Percentiles rank a stretch among this genome's conserved stretches.
Conservation (phyloP, 192 early-diverging fungal genomes). For the Gryganskiella cystojenkinii region DNA sequence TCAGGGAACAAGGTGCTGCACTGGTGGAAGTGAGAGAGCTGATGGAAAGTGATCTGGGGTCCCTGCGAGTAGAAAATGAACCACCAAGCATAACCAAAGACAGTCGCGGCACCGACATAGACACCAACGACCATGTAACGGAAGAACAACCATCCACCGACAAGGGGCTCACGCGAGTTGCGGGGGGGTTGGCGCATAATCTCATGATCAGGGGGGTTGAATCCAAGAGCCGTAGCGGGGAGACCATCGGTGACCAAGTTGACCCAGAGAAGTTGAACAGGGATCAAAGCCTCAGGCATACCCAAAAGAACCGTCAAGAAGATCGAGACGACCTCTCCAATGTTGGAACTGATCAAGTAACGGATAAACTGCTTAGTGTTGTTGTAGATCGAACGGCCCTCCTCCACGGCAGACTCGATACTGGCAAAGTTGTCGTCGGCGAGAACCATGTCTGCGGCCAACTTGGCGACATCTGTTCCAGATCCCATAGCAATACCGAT, state of each 20-base stretch:
- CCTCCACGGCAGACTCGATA: slow-evolving; percentile 96
- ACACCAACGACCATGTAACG: slow-evolving; percentile 93
- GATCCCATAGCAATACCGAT: slow-evolving; percentile 99
- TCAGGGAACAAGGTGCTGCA: slow-evolving; percentile 89
- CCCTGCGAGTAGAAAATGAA: slow-evolving; percentile 93
- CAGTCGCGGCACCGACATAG: slow-evolving; percentile 93
- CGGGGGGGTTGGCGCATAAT: slow-evolving; percentile 96
- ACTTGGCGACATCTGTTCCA: slow-evolving; percentile 98
- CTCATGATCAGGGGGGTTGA: slow-evolving; percentile 96
- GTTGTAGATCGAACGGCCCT: slow-evolving; percentile 97
- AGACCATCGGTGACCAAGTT: slow-evolving; percentile 98
- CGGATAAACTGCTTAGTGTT: slow-evolving; percentile 99
- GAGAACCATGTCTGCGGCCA: slow-evolving; percentile 98
- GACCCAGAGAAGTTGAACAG: slow-evolving; percentile 98
- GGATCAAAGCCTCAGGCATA: slow-evolving; percentile 97
- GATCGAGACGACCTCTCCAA: slow-evolving; percentile 98
- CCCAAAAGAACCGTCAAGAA: slow-evolving; percentile 97
- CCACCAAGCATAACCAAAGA: slow-evolving; percentile 99
- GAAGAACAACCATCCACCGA: slow-evolving; percentile 94
- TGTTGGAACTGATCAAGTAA: slow-evolving; percentile 98
- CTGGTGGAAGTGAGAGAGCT: slow-evolving; percentile 95
- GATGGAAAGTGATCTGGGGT: slow-evolving; percentile 88
- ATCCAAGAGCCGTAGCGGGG: slow-evolving; percentile 97
- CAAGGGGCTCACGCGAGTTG: slow-evolving; percentile 86
- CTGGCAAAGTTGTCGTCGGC: slow-evolving; percentile 99